Conservation (phyloP, 352 stramenopile species). For the Globisporangium recalcitrans region DNA sequence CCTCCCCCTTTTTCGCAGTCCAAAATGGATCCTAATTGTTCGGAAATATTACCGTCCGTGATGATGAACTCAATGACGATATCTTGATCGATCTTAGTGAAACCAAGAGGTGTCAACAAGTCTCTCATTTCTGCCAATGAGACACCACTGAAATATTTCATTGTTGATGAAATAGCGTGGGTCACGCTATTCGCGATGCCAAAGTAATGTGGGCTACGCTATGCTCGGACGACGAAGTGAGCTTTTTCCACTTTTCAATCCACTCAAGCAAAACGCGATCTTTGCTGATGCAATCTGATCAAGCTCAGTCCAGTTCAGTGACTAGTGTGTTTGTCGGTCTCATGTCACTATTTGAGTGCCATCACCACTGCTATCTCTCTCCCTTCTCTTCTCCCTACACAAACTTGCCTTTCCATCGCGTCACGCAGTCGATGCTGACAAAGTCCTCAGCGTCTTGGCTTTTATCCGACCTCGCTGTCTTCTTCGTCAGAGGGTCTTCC, state of each 20-base stretch:
- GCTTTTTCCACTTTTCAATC: too few relatives aligned
- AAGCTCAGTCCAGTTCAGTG: not conserved
- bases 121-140: too few relatives aligned
- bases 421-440: constrained; percentile 43
- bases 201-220: too few relatives aligned
- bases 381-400: constrained; percentile 24
- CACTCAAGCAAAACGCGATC: constrained; percentile 9
- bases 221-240: too few relatives aligned
- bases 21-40: too few relatives aligned
- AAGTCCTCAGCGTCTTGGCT: constrained; percentile 18
- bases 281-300: constrained; percentile 8
- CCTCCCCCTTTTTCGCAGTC: constrained; percentile 11
- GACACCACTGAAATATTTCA: too few relatives aligned
- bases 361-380: not conserved
- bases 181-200: too few relatives aligned
- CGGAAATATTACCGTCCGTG: too few relatives aligned
- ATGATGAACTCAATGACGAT: too few relatives aligned
- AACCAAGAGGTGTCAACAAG: too few relatives aligned
- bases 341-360: constrained; percentile 1
- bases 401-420: constrained; percentile 66
- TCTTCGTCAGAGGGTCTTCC: not conserved
- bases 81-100: too few relatives aligned
- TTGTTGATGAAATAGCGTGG: too few relatives aligned
- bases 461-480: not conserved
- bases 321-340: not conserved